These are phyloP conservation scores for Pezicula radicicola DNA, from an alignment of 2,329 filamentous ascomycete species.

Conservation along the genomic window DNA sequence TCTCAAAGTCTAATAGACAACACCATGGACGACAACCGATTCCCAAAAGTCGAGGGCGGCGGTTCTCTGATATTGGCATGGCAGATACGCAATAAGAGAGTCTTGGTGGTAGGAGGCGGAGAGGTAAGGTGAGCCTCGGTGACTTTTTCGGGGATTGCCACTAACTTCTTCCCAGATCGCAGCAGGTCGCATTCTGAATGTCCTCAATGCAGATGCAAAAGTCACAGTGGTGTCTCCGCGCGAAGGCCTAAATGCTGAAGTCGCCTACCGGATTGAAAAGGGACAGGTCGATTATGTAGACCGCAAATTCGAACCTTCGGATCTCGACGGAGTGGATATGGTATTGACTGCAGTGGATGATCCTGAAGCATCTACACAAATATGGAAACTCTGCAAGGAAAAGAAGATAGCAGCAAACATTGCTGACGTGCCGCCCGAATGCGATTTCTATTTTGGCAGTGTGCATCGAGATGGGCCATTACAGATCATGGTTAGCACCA, in stretches of 20 bases:
- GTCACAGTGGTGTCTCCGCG: conserved; percentile 83
- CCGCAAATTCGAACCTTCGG: conserved; percentile 79
- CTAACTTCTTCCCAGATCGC: conserved; percentile 67
- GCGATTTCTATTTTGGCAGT: conserved; percentile 98
- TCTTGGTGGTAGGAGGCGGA: conserved; percentile 92
- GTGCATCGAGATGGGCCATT: conserved; percentile 92
- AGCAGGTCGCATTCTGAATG: conserved; percentile 87
- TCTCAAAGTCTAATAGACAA: neutral
- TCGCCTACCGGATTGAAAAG: conserved; percentile 73
- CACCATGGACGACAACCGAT: conserved; percentile 38
- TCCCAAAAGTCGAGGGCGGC: conserved; percentile 81
- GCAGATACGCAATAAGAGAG: conserved; percentile 86
- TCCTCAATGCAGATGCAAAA: conserved; percentile 90
- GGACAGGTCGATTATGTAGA: conserved; percentile 77
- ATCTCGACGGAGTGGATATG: conserved; percentile 85
- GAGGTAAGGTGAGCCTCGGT: conserved; percentile 57
- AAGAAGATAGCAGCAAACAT: conserved; percentile 86
- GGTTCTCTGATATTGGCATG: conserved; percentile 93
- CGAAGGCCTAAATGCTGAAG: conserved; percentile 82
- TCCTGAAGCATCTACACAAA: conserved; percentile 79
- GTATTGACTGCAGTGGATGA: conserved; percentile 93
- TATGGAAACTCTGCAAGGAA: conserved; percentile 93
- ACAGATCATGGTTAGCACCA: conserved; percentile 98
- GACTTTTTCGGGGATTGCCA: conserved; percentile 5
- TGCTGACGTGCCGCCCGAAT: conserved; percentile 93